Evolutionary conservation across 371 early-diverging fungal species (phyloP).

Genomic region (Synchytrium microbalum): DNA sequence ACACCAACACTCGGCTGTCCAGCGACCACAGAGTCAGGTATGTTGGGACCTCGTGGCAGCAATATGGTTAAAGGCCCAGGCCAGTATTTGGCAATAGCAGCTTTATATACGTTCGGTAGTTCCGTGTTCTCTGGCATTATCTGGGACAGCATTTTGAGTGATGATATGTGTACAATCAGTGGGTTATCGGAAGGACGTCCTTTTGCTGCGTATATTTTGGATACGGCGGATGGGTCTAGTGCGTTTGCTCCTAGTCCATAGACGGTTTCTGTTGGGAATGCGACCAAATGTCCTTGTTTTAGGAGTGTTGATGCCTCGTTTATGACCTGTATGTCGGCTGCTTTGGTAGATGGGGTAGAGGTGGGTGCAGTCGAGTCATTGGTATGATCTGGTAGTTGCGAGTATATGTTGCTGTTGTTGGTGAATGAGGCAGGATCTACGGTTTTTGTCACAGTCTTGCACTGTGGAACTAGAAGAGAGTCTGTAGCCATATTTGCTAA

Average conservation of each 20-base stretch:
- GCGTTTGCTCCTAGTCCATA: constrained; percentile 98
- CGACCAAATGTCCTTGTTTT: constrained; percentile 57
- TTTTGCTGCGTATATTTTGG: constrained; percentile 86
- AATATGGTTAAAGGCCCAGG: constrained; percentile 98
- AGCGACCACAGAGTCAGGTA: constrained; percentile 77
- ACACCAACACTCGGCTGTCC: constrained; percentile 85
- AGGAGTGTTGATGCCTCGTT: constrained; percentile 18
- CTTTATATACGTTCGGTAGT: constrained; percentile 52
- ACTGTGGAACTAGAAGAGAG: too few species aligned
- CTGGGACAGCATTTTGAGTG: constrained; percentile 70
- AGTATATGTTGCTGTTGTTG: too few species aligned
- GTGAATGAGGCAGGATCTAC: not conserved
- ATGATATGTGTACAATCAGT: constrained; percentile 95
- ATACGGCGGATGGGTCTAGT: constrained; percentile 59
- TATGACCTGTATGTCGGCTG: not conserved
- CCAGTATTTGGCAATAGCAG: constrained; percentile 74
- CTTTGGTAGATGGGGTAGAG: not conserved
- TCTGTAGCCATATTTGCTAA: too few species aligned
- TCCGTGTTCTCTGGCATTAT: constrained; percentile 10
- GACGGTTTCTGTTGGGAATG: constrained; percentile 99
- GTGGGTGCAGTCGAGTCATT: not conserved
- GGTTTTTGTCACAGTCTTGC: not conserved
- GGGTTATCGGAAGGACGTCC: constrained; percentile 97
- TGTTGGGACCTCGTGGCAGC: constrained; percentile 59
- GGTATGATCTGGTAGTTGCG: not conserved